Conservation (phyloP, 805 yeast genomes). For the Candida maris region DNA sequence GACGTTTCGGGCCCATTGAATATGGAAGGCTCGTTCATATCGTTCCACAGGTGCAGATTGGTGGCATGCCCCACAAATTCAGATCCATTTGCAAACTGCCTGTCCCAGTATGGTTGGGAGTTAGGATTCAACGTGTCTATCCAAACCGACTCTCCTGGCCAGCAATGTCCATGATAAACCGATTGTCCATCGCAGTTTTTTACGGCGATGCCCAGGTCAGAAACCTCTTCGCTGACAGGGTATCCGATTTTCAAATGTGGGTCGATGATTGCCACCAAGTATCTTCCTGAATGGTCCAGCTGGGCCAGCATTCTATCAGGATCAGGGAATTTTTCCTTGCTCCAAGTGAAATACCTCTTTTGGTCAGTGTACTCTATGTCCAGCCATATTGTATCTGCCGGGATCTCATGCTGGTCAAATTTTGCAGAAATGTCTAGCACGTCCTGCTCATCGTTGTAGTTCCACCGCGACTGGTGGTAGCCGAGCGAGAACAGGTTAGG, state of each 20-base stretch:
- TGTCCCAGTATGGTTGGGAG: constrained; percentile 57
- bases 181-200: constrained; percentile 42
- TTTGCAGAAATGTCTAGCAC: constrained; percentile 65
- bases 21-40: constrained; percentile 96
- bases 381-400: constrained; percentile 91
- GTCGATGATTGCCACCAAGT: constrained; percentile 80
- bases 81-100: constrained; percentile 45
- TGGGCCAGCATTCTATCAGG: constrained; percentile 64
- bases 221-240: constrained; percentile 53
- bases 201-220: constrained; percentile 40
- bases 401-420: constrained; percentile 72
- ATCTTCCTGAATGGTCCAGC: constrained; percentile 70
- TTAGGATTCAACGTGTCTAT: constrained; percentile 75
- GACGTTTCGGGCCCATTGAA: constrained; percentile 94
- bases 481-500: constrained; percentile 83
- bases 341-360: constrained; percentile 92
- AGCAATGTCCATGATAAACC: constrained; percentile 78
- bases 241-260: constrained; percentile 84
- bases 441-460: constrained; percentile 84
- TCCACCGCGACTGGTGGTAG: constrained; percentile 97
- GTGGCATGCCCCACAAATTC: constrained; percentile 46
- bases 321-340: constrained; percentile 64
- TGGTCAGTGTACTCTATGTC: constrained; percentile 89
- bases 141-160: constrained; percentile 98
- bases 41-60: constrained; percentile 90